phyloP scores from a whole-genome alignment of 352 stramenopile species.

The Salisapilia sapeloensis region DNA sequence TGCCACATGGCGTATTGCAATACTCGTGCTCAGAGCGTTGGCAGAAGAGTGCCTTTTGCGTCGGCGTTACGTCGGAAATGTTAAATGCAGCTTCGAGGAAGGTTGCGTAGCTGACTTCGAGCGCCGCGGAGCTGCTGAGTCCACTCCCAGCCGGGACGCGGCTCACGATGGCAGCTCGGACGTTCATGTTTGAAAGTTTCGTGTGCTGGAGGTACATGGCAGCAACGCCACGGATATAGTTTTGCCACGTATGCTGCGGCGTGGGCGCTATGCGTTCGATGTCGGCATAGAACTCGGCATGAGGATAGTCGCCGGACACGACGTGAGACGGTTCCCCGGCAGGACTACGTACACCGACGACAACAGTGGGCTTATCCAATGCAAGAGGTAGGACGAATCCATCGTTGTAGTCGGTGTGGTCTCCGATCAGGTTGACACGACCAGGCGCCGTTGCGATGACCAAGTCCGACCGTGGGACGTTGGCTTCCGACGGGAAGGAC shows the following conservation, averaged over 20 bases:
- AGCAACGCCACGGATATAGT: slow-evolving; percentile 90
- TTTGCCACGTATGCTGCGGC: slow-evolving; percentile 48
- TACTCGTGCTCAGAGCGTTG: slow-evolving; percentile 92
- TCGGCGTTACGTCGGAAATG: slow-evolving; percentile 20
- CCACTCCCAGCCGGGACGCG: slow-evolving; percentile 87
- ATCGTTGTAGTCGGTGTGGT: slow-evolving; percentile 95
- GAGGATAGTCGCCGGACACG: slow-evolving; percentile 39
- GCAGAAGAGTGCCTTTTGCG: slow-evolving; percentile 82
- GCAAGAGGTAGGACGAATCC: slow-evolving; percentile 92
- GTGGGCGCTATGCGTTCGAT: too few species aligned
- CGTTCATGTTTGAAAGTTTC: slow-evolving; percentile 25
- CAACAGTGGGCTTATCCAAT: slow-evolving; percentile 76
- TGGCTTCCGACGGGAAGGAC: slow-evolving; percentile 17
- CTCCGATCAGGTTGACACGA: slow-evolving; percentile 92
- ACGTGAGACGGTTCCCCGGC: slow-evolving; percentile 12
- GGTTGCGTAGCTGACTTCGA: slow-evolving; percentile 85
- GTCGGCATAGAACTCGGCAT: too few species aligned
- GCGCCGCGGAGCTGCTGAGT: slow-evolving; percentile 83
- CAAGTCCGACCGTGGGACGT: slow-evolving; percentile 17
- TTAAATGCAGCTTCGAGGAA: slow-evolving; percentile 84
- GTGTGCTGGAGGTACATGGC: slow-evolving; percentile 73
- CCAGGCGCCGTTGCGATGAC: slow-evolving; percentile 72
- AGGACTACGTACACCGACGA: slow-evolving; percentile 42
- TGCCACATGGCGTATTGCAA: slow-evolving; percentile 86
- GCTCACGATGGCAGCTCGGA: slow-evolving; percentile 77